Base-by-base conservation (phyloP, 1,139 yeast species). In the Yamadazyma diddensiae region DNA sequence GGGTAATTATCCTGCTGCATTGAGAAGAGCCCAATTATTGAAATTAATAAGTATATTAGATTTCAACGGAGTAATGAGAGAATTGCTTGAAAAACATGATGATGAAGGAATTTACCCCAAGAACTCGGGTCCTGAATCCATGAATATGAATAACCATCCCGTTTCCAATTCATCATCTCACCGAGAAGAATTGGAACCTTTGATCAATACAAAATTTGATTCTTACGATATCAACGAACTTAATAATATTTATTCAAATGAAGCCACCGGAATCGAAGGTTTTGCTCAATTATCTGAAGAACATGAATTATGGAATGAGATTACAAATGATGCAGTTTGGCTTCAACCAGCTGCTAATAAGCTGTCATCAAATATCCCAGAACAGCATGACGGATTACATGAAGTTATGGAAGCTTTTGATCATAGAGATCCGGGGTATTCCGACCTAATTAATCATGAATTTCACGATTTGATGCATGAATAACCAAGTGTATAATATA, bases 1-100 rank as follows among this genome's bases (percentile, higher is more conserved):
- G 35, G 92, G 94, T 0, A 83, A 82, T 47, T 80, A 81, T 49
- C 90, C 92, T 0, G 90, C 90, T 1, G 84, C 84, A 6, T 59
- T 81, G 17, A 67, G 94, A 49, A 62, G 87, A 41, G 85, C 84
- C 0, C 94, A 84, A 49, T 56, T 84, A 24, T 59, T 84, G 36
- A 80, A 79, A 39, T 61, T 84, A 34, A 72, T 82, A 43, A 64
- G 76, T 24, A 75, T 82, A 8, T 59, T 83, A 30, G 88, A 84
- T 51, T 81, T 82, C 51, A 78, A 79, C 53, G 82, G 81, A 6
- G 70, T 76, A 5, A 78, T 82, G 82, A 54, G 57, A 17, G 75
- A 70, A 17, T 59, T 82, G 31, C 62, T 81, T 3, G 51, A 57
- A 7, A 79, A 77, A 45, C 85, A 80, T 52, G 75, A 73, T 33